Percentiles rank a stretch among this genome's conserved stretches.
These are phyloP conservation scores for Gentiana straminea DNA, from an alignment of 257 asterid species.

Conservation along the genomic window DNA sequence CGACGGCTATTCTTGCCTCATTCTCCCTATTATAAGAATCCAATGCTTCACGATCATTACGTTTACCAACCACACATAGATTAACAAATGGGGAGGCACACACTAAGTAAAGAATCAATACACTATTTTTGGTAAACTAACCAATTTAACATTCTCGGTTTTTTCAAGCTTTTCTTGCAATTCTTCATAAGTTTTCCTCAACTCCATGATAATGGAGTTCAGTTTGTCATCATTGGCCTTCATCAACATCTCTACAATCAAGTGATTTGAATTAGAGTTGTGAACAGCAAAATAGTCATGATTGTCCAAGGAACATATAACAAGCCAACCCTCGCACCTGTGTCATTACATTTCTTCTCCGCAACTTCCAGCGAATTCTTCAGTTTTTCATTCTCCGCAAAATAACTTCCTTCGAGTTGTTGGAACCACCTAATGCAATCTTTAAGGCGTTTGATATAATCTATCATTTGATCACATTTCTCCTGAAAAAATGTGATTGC, in stretches of 20 bases:
- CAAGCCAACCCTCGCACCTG: slow-evolving; percentile 14
- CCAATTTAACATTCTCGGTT: slow-evolving; percentile 68
- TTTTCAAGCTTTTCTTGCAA: slow-evolving; percentile 58
- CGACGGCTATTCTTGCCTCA: slow-evolving; percentile 56
- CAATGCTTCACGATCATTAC: slow-evolving; percentile 51
- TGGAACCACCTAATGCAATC: no score
- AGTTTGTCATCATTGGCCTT: slow-evolving; percentile 75
- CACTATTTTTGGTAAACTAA: slow-evolving; percentile 15
- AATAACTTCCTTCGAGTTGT: no score
- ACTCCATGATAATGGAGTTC: slow-evolving; percentile 63
- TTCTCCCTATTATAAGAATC: slow-evolving; percentile 59
- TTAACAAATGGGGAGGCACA: background rate
- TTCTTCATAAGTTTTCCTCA: slow-evolving; percentile 55
- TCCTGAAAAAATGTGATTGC: slow-evolving; percentile 48
- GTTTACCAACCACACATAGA: slow-evolving; percentile 2
- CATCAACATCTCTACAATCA: slow-evolving; percentile 47
- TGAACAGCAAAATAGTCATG: background rate
- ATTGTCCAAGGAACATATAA: background rate
- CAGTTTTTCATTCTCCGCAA: slow-evolving; percentile 39
- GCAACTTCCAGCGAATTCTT: slow-evolving; percentile 52
- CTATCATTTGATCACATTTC: slow-evolving; percentile 59
- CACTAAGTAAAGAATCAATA: background rate
- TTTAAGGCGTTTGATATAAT: slow-evolving; percentile 60
- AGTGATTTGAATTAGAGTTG: background rate
- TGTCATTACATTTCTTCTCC: slow-evolving; percentile 38